Conservation (phyloP, 768 basidiomycete species). For the Tylopilus rubrobrunneus region DNA sequence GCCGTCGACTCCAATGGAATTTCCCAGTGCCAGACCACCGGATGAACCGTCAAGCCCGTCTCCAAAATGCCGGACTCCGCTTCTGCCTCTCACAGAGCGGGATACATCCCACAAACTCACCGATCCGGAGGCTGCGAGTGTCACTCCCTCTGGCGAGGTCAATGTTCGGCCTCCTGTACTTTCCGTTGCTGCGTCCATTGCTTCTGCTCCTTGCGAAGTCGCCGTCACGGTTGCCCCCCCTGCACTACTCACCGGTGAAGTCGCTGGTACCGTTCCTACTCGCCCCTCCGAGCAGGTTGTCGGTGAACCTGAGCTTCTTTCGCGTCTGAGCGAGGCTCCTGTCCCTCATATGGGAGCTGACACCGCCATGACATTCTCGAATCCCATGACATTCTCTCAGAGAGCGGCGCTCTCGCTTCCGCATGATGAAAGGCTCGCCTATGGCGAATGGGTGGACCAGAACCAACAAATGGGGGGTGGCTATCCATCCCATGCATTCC, state of each 20-base stretch:
- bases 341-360: neutral
- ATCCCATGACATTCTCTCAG: neutral
- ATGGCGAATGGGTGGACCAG: neutral
- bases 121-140: neutral
- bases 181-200: too few relatives aligned
- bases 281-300: too few relatives aligned
- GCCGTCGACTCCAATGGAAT: neutral
- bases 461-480: neutral
- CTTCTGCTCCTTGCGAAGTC: too few relatives aligned
- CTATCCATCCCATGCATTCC: neutral
- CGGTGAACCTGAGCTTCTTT: too few relatives aligned
- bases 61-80: neutral
- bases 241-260: too few relatives aligned
- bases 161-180: too few relatives aligned
- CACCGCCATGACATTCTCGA: too few relatives aligned
- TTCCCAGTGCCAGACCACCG: neutral
- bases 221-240: too few relatives aligned
- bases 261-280: too few relatives aligned
- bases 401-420: neutral
- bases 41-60: neutral
- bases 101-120: neutral
- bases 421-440: neutral
- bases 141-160: too few relatives aligned
- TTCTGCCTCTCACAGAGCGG: neutral
- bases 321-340: too few relatives aligned